These are phyloP conservation scores for Colletotrichum tamarilloi DNA, from an alignment of 2,329 filamentous ascomycete species.

Conservation along the genomic window DNA sequence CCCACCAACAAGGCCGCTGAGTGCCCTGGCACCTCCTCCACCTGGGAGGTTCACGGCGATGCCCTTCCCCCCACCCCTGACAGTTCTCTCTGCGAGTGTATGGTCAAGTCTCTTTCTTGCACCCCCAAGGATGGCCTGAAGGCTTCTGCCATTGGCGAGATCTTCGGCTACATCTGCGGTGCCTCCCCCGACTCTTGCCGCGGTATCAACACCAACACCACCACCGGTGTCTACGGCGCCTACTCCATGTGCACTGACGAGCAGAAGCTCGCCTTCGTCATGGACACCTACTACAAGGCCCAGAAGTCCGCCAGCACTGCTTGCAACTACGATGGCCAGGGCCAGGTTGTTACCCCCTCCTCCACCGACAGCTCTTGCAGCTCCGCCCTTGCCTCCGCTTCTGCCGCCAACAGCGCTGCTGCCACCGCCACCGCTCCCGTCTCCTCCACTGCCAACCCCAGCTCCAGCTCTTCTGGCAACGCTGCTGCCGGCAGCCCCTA, in stretches of 20 bases:
- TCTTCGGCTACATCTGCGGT: slow-evolving; percentile 83
- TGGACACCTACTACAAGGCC: slow-evolving; percentile 77
- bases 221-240: slow-evolving; percentile 77
- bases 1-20: slow-evolving; percentile 76
- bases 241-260: slow-evolving; percentile 80
- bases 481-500: slow-evolving; percentile 46
- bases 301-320: slow-evolving; percentile 66
- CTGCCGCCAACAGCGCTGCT: slow-evolving; percentile 61
- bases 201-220: slow-evolving; percentile 76
- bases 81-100: slow-evolving; percentile 83
- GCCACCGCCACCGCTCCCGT: slow-evolving; percentile 57
- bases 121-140: slow-evolving; percentile 69
- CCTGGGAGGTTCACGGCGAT: slow-evolving; percentile 76
- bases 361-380: slow-evolving; percentile 65
- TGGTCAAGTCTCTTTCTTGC: slow-evolving; percentile 80
- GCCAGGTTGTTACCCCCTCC: slow-evolving; percentile 62
- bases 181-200: slow-evolving; percentile 65
- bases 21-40: slow-evolving; percentile 74
- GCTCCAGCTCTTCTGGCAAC: slow-evolving; percentile 30
- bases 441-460: slow-evolving; percentile 43
- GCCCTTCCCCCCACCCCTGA: slow-evolving; percentile 87
- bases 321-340: slow-evolving; percentile 79
- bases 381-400: slow-evolving; percentile 70
- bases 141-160: slow-evolving; percentile 68
- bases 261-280: slow-evolving; percentile 78